Base-by-base conservation (phyloP, 1,139 yeast species). In the Scheffersomyces quercinus region DNA sequence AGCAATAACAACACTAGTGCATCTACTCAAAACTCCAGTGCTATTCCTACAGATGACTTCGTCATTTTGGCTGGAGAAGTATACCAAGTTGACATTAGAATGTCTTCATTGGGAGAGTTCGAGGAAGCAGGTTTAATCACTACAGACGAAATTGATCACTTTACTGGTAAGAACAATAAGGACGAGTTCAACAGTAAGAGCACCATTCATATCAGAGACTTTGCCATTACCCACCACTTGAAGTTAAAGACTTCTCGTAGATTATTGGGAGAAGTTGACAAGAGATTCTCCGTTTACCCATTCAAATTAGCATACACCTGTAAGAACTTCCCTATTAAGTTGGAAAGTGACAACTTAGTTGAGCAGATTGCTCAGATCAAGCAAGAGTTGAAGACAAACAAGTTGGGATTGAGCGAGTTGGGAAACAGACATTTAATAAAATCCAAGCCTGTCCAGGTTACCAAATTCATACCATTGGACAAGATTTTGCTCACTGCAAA, bases 171-270 rank as follows among this genome's bases (percentile, higher is more conserved):
- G 54, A 81, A 82, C 56, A 76, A 82, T 54, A 73, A 73, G 49
- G 62, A 66, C 10, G 67, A 74, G 39, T 71, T 84, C 55, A 74
- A 73, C 50, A 77, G 83, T 39, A 82, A 75, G 60, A 85, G 96
- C 41, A 82, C 95, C 38, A 77, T 90, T 41, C 89, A 75, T 65
- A 79, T 88, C 46, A 82, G 99, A 65, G 99, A 93, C 67, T 88
- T 82, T 62, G 88, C 95, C 20, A 80, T 86, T 46, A 75, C 77
- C 44, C 89, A 91, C 64, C 85, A 82, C 47, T 78, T 91, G 59
- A 88, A 85, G 60, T 73, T 91, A 57, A 84, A 81, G 60, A 76
- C 89, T 24, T 77, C 96, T 4, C 82, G 96, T 65, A 78, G 77
- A 49, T 75, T 91, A 45, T 73, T 91, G 53, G 75, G 82, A 36